Base-by-base conservation (phyloP, 2,329 filamentous ascomycete species). In the Cercospora zeina region DNA sequence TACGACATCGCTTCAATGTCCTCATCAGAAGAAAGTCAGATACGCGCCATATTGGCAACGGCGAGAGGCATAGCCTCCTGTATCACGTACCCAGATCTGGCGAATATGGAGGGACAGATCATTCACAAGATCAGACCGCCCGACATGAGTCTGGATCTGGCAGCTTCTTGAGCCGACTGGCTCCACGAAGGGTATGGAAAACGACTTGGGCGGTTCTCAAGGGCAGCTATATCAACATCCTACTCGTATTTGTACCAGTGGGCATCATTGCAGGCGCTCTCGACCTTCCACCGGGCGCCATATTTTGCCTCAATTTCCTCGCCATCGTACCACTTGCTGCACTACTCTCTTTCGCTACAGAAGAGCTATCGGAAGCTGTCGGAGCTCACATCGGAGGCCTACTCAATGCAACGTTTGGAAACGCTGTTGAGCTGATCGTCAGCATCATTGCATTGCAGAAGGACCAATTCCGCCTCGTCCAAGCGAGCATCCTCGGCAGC, bases 401-500 rank as follows among this genome's bases (percentile, higher is more conserved):
- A 64, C 80, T 90, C 59, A 91, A 91, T 74, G 88, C 88, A n/a
- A 91, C 89, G 0, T 91, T 91, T 75, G 89, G 89, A 69, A 92
- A 91, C 75, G 89, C 88, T 8, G 89, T 92, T 54, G 89, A 93
- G 75, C 77, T 93, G 66, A 91, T 91, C 78, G 89, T 96, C 73
- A 96, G 90, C 75, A 93, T 97, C 69, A 89, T 97, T 67, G 93
- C 93, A 14, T 83, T 97, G 56, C 86, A 82, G 68, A 86, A 93
- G 69, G 86, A 86, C 66, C 89, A 97, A 78, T 96, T 96, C 72
- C 87, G 93, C 70, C 92, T 97, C 65, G 93, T 97, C 11, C 95
- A 97, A 78, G 89, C 93, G n/a, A 96, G 91, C 65, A 97, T 97
- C 91, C 86, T 97, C 30, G 93, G 93, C 47, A 95, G 90, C 71